phyloP scores from a whole-genome alignment of 148 eudicot species.

The Dianthus caryophyllus region DNA sequence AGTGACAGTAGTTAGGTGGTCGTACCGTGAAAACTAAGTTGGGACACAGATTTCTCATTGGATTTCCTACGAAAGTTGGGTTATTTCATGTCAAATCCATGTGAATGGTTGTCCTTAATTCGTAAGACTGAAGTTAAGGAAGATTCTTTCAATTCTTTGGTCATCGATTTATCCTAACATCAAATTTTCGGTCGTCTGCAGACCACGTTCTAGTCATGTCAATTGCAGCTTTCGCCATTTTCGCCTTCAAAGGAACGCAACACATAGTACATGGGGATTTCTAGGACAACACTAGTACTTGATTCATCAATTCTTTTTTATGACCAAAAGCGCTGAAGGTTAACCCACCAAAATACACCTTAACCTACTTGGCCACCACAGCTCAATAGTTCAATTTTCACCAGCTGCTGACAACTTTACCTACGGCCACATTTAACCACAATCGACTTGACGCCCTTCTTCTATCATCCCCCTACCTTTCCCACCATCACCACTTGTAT shows the following conservation, averaged over 20 bases:
- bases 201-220: constrained; percentile 9
- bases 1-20: too few relatives aligned
- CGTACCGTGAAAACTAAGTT: too few relatives aligned
- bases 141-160: neutral
- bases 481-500: neutral
- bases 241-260: constrained; percentile 6
- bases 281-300: neutral
- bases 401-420: neutral
- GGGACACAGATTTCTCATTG: too few relatives aligned
- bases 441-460: neutral
- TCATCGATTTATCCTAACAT: neutral
- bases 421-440: neutral
- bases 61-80: neutral
- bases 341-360: neutral
- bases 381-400: neutral
- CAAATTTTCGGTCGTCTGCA: constrained; percentile 5
- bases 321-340: neutral
- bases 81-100: constrained; percentile 4
- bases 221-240: constrained; percentile 7
- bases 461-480: neutral
- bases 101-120: constrained; percentile 8
- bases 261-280: neutral
- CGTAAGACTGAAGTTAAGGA: constrained; percentile 7
- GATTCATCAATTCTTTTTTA: constrained; percentile 6
- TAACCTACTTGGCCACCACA: neutral